A percentile compares a stretch with the other conserved stretches of the same genome.
Evolutionary conservation across 2,329 filamentous ascomycete genomes (phyloP).

Genomic region (Paramyrothecium roridum): DNA sequence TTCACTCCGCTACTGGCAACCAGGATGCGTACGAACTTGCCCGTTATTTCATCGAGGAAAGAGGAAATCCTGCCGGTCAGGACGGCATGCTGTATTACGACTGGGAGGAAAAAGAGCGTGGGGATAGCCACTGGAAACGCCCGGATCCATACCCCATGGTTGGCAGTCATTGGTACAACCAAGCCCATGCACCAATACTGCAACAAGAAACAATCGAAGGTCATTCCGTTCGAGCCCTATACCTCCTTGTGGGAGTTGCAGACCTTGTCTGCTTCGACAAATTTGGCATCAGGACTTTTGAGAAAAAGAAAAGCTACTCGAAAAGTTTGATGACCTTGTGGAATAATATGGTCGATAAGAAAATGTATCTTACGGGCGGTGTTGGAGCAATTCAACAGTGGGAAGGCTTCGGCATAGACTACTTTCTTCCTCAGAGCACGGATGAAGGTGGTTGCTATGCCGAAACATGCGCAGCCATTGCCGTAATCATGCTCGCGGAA

Average conservation of each 20-base stretch:
- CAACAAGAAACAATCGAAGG: no score
- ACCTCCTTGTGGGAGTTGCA: no score
- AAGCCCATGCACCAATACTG: conserved; percentile 52
- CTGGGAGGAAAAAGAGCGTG: conserved; percentile 46
- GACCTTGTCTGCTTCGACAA: no score
- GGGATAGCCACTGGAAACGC: conserved; percentile 43
- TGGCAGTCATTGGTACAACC: conserved; percentile 45
- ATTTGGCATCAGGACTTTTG: no score
- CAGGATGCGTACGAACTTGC: conserved; percentile 41
- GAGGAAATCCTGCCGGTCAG: conserved; percentile 49
- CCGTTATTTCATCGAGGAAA: conserved; percentile 54
- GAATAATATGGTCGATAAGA: conserved; percentile 58
- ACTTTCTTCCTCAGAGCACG: conserved; percentile 55
- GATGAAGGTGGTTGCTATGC: conserved; percentile 62
- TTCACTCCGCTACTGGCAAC: conserved; percentile 30
- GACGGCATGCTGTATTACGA: conserved; percentile 52
- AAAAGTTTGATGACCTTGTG: conserved; percentile 46
- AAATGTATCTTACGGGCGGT: conserved; percentile 62
- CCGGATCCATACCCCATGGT: conserved; percentile 44
- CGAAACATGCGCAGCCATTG: conserved; percentile 60
- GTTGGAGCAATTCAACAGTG: conserved; percentile 53
- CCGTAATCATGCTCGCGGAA: conserved; percentile 58
- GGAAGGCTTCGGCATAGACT: conserved; percentile 58
- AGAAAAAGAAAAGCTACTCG: conserved; percentile 27
- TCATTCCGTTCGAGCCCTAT: no score